These are phyloP conservation scores for Kodamaea nitidulidarum DNA, from an alignment of 805 yeast species.

Conservation along the genomic window DNA sequence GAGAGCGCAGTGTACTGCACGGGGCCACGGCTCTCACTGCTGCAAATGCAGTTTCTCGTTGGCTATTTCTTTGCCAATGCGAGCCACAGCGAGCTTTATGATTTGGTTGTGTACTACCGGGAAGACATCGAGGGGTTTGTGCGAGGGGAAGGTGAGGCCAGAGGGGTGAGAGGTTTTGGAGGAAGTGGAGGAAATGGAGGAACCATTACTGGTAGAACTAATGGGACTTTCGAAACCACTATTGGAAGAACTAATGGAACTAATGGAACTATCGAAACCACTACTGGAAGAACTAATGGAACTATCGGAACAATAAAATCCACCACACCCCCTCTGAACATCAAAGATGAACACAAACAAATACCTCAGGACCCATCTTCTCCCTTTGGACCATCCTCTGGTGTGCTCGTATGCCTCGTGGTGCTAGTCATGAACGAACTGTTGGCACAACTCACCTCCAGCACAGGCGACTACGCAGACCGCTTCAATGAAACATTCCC, in stretches of 20 bases:
- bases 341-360: no score
- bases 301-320: no score
- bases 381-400: no score
- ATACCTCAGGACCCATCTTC: no score
- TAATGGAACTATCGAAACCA: no score
- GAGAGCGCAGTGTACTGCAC: constrained; percentile 16
- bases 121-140: constrained; percentile 19
- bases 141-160: constrained; percentile 15
- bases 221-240: no score
- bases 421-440: constrained; percentile 20
- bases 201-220: no score
- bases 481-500: background rate
- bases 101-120: constrained; percentile 23
- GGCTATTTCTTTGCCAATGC: constrained; percentile 24
- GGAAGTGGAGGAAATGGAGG: no score
- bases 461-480: background rate
- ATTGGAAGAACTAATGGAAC: no score
- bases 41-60: constrained; percentile 27
- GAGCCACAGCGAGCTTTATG: constrained; percentile 19
- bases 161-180: no score
- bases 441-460: background rate
- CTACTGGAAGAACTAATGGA: no score
- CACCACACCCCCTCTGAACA: no score
- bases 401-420: constrained; percentile 28
- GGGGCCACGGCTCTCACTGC: constrained; percentile 18